phyloP scores from a whole-genome alignment of 768 basidiomycete genomes.

The Russula griseocarnosa region DNA sequence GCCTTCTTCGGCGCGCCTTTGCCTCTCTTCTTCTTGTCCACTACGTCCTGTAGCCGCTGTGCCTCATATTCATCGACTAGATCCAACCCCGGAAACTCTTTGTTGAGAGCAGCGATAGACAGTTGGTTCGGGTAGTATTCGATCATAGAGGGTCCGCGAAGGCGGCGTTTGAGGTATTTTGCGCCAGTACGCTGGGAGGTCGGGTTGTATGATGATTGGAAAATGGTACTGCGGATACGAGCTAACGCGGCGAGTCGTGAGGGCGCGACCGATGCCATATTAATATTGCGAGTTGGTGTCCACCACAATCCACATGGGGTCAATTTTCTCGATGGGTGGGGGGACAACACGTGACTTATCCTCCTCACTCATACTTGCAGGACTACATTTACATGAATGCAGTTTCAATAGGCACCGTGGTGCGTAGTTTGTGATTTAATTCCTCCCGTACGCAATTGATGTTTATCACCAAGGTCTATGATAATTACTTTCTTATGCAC shows the following conservation, averaged over 20 bases:
- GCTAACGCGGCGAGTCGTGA: constrained; percentile 58
- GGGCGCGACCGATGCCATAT: constrained; percentile 41
- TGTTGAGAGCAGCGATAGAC: constrained; percentile 50
- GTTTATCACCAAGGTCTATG: background rate
- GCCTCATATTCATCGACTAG: constrained; percentile 64
- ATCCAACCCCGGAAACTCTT: constrained; percentile 33
- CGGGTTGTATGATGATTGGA: constrained; percentile 89
- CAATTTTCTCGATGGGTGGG: too few species aligned
- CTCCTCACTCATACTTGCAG: too few species aligned
- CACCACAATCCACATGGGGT: too few species aligned
- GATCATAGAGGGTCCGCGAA: constrained; percentile 83
- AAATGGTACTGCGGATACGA: constrained; percentile 65
- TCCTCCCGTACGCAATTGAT: background rate
- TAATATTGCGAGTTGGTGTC: too few species aligned
- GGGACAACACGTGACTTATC: background rate
- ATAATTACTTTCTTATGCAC: constrained; percentile 10
- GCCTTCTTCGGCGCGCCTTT: constrained; percentile 84
- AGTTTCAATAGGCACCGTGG: background rate
- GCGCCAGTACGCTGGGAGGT: constrained; percentile 76
- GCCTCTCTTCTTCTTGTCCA: constrained; percentile 65
- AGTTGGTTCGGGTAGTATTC: constrained; percentile 73
- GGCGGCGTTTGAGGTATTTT: constrained; percentile 79
- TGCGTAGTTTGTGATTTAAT: background rate
- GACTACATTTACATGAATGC: too few species aligned
- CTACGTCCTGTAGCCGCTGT: constrained; percentile 64